Evolutionary conservation across 2,329 filamentous ascomycete species (phyloP), one percentile per base, ranked within the genome.

Genomic region (Pezicula rhizophila): DNA sequence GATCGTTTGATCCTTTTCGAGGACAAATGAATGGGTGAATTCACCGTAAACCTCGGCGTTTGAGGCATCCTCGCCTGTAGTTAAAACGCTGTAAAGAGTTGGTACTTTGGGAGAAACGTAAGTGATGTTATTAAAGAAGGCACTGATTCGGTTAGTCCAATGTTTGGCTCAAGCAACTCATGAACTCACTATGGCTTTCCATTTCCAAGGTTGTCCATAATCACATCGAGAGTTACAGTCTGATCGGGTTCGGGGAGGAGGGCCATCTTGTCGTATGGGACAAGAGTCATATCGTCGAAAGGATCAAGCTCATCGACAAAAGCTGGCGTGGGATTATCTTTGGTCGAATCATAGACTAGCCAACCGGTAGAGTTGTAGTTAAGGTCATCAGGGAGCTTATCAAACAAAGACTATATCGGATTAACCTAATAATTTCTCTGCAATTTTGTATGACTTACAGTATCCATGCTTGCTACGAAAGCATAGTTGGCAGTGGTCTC

Each of bases 201-300:
- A 50, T 90, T 76, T 18, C 73, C 74, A 10, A 89, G 74, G 52
- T 85, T 82, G 58, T 82, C 75, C 79, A 87, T 87, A 51, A 72
- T 71, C 3, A 87, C 75, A 52, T 79, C 72, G 2, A 93, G 72
- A 39, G 77, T 76, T 34, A 93, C 72, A 2, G 71, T 72, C 53
- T 80, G 75, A 64, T 85, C 80, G 0, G 87, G 82, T 7, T 80
- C 70, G 1, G 76, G 73, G 5, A 84, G 75, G 2, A 85, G 70
- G 8, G 74, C 68, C 65, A 80, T 70, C 41, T 79, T 76, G 60
- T 95, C 88, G 47, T 78, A 73, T 0, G 90, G 86, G 1, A 84
- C 74, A 0, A 95, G 76, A 0, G 68, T 74, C 54, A 86, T 80
- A 61, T 95, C 90, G 58, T 96, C 88, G 50, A 85, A 83, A 1